Conservation (phyloP, 73 alveolate species). For the Paramecium tetraurelia region DNA sequence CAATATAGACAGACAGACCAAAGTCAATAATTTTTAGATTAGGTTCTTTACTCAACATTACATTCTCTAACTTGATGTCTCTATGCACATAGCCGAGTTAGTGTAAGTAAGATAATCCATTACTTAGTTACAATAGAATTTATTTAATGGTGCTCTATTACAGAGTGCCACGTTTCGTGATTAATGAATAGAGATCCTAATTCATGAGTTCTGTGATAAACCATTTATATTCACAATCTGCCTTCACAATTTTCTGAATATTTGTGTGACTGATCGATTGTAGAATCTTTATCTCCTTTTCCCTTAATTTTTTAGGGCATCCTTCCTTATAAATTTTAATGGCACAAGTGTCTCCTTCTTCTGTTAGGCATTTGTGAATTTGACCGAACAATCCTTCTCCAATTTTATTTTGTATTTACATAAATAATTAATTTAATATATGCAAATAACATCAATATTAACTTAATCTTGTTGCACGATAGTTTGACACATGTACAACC, state of each 20-base stretch:
- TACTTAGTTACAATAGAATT: background rate
- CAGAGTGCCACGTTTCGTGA: background rate
- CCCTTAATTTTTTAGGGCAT: background rate
- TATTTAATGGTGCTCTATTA: background rate
- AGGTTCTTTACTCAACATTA: slow-evolving; percentile 51
- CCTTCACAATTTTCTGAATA: background rate
- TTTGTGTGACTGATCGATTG: background rate
- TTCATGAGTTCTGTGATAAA: background rate
- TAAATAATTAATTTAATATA: background rate
- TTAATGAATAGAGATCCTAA: background rate
- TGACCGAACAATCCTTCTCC: slow-evolving; percentile 2
- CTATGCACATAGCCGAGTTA: slow-evolving; percentile 65
- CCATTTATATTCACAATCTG: background rate
- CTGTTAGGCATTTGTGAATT: background rate
- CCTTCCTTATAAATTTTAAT: background rate
- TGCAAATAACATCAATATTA: background rate
- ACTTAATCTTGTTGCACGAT: background rate
- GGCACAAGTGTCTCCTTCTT: background rate
- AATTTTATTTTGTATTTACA: background rate
- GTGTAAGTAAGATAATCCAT: background rate
- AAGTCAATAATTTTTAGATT: slow-evolving; percentile 27
- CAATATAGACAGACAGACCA: slow-evolving; percentile 49
- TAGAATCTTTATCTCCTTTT: background rate
- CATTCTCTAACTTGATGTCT: slow-evolving; percentile 89
- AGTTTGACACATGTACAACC: background rate